Percentiles rank a stretch among this genome's conserved stretches.
Conservation (phyloP, 129 eudicot species). For the Flaveria ramosissima region DNA sequence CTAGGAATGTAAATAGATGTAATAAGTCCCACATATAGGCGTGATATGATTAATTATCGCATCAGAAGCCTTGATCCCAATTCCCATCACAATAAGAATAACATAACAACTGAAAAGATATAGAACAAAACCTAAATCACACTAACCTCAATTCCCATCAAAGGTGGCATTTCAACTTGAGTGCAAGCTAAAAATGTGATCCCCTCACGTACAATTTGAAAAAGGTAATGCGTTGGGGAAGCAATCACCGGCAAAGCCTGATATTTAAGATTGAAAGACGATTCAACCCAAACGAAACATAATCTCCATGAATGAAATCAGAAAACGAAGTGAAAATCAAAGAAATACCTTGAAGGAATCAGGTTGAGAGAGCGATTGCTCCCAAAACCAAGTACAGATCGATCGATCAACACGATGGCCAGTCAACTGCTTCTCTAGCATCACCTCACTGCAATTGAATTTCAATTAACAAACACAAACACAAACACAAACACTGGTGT, state of each 20-base stretch:
- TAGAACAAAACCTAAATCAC: neutral
- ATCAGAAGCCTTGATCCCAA: neutral
- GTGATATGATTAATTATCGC: neutral
- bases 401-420: slow-evolving; percentile 95
- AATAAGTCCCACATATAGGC: neutral
- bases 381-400: slow-evolving; percentile 97
- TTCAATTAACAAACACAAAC: neutral
- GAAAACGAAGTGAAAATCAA: neutral
- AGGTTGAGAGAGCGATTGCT: slow-evolving; percentile 75
- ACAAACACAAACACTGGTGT: neutral
- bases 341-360: slow-evolving; percentile 69
- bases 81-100: neutral
- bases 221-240: slow-evolving; percentile 95
- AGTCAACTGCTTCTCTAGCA: slow-evolving; percentile 88
- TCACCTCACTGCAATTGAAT: slow-evolving; percentile 65
- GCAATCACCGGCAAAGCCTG: slow-evolving; percentile 86
- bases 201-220: slow-evolving; percentile 87
- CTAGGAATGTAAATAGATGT: neutral
- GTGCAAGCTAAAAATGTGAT: slow-evolving; percentile 91
- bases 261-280: neutral
- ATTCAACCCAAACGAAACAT: slow-evolving; percentile 13
- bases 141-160: slow-evolving; percentile 89
- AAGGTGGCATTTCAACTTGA: slow-evolving; percentile 97
- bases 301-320: neutral
- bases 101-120: neutral